Evolutionary conservation across 2,329 filamentous ascomycete species (phyloP).

Genomic region (Aspergillus candidus): DNA sequence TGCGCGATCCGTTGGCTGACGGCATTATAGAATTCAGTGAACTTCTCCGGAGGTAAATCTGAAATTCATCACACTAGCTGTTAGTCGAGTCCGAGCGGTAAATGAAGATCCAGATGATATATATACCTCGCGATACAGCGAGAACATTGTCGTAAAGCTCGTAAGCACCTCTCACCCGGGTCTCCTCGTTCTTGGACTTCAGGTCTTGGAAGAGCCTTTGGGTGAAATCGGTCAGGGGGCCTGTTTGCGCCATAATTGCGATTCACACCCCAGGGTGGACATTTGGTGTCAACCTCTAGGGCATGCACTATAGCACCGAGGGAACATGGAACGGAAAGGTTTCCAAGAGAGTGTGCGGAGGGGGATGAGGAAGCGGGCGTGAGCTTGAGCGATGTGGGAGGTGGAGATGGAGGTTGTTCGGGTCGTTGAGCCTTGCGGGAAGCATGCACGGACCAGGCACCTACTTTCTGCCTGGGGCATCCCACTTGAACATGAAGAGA

Average conservation of each 20-base stretch:
- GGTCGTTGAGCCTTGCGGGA: slow-evolving; percentile 15
- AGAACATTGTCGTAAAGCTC: slow-evolving; percentile 44
- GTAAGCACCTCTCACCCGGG: slow-evolving; percentile 43
- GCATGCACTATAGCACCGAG: slow-evolving; percentile 17
- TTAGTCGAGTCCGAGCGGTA: slow-evolving; percentile 9
- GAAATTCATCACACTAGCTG: slow-evolving; percentile 3
- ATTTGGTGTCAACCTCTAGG: slow-evolving; percentile 34
- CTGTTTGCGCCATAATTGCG: slow-evolving; percentile 43
- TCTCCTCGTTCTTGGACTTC: slow-evolving; percentile 51
- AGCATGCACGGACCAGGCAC: slow-evolving; percentile 24
- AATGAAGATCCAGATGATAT: neutral
- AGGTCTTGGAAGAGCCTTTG: slow-evolving; percentile 54
- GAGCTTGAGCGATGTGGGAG: slow-evolving; percentile 16
- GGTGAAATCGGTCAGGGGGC: slow-evolving; percentile 43
- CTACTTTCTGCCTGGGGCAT: slow-evolving; percentile 9
- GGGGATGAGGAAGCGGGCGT: neutral
- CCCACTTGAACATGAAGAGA: neutral
- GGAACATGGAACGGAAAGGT: slow-evolving; percentile 11
- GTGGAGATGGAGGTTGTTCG: slow-evolving; percentile 13
- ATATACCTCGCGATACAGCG: slow-evolving; percentile 42
- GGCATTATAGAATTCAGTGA: slow-evolving; percentile 62
- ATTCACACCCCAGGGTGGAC: slow-evolving; percentile 33
- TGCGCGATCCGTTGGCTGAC: slow-evolving; percentile 61
- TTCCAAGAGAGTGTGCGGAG: slow-evolving; percentile 12
- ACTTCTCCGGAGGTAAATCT: slow-evolving; percentile 78